Percentiles rank a stretch among this genome's conserved stretches.
Conservation (phyloP, 768 basidiomycete species). For the Candolleomyces aberdarensis region DNA sequence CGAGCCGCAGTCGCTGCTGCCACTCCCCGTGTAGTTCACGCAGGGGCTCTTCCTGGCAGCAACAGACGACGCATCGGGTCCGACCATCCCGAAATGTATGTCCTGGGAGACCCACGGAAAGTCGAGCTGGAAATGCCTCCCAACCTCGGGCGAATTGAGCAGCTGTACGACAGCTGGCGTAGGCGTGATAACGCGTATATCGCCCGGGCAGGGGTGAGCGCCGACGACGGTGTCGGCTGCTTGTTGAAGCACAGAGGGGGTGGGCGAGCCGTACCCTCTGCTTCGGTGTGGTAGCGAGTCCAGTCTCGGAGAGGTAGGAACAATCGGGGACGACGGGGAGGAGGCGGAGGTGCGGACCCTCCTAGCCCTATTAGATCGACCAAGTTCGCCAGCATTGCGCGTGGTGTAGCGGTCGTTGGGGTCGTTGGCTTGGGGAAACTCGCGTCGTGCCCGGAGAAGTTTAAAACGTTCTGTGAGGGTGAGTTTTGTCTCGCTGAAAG, state of each 20-base stretch:
- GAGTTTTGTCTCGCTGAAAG: too few species aligned
- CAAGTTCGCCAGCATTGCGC: too few species aligned
- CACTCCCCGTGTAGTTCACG: too few species aligned
- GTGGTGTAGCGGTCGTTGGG: too few species aligned
- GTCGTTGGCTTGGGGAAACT: too few species aligned
- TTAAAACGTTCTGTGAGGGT: too few species aligned
- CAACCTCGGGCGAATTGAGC: not conserved
- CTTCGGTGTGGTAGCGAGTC: not conserved
- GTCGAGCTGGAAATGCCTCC: not conserved
- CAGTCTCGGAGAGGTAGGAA: not conserved
- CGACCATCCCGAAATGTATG: not conserved
- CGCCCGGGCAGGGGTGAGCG: not conserved
- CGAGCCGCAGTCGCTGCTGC: too few species aligned
- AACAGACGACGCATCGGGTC: too few species aligned
- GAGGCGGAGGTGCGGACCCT: too few species aligned
- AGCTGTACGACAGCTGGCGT: not conserved
- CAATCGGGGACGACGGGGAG: not conserved
- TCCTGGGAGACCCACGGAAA: not conserved
- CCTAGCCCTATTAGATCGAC: too few species aligned
- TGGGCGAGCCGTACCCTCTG: not conserved
- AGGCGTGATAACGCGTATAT: not conserved
- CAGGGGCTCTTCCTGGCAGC: too few species aligned
- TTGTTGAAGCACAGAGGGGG: not conserved
- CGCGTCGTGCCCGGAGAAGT: too few species aligned
- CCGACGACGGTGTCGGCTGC: not conserved